Percentiles rank a stretch among this genome's conserved stretches.
phyloP scores from a whole-genome alignment of 148 eudicot species.

The Rhododendron molle region DNA sequence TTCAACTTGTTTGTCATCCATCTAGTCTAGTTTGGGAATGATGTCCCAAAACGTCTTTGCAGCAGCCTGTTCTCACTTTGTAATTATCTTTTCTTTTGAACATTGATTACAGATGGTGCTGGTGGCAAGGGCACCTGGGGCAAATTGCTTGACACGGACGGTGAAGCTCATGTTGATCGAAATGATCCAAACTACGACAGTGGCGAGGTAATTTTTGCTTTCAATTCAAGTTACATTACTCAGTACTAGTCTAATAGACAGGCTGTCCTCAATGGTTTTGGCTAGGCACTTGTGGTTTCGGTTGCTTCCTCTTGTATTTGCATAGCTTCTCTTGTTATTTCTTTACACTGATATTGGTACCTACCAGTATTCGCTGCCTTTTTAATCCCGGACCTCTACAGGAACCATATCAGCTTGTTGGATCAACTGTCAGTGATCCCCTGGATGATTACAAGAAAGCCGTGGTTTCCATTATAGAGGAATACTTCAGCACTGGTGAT shows the following conservation, averaged over 20 bases:
- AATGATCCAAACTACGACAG: slow-evolving; percentile 98
- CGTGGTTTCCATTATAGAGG: slow-evolving; percentile 82
- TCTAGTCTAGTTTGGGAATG: background rate
- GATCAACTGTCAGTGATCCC: slow-evolving; percentile 68
- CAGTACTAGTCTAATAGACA: background rate
- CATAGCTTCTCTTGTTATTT: background rate
- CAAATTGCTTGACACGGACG: slow-evolving; percentile 79
- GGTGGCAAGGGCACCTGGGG: slow-evolving; percentile 99
- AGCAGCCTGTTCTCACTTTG: background rate
- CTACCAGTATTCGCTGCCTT: background rate
- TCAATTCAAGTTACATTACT: background rate
- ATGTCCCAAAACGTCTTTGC: background rate
- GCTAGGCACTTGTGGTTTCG: background rate
- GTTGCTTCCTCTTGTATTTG: background rate
- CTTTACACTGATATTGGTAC: background rate
- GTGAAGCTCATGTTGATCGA: slow-evolving; percentile 63
- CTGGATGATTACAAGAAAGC: slow-evolving; percentile 95
- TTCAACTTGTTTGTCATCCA: background rate
- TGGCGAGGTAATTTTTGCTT: slow-evolving; percentile 59
- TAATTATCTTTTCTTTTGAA: background rate
- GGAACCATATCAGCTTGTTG: slow-evolving; percentile 95
- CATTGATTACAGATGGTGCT: slow-evolving; percentile 64
- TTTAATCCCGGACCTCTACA: slow-evolving; percentile 20
- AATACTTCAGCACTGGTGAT: slow-evolving; percentile 74
- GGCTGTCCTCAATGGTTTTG: background rate